These are phyloP conservation scores for Gossypium davidsonii DNA, from an alignment of 441 rosid genomes.

Conservation along the genomic window DNA sequence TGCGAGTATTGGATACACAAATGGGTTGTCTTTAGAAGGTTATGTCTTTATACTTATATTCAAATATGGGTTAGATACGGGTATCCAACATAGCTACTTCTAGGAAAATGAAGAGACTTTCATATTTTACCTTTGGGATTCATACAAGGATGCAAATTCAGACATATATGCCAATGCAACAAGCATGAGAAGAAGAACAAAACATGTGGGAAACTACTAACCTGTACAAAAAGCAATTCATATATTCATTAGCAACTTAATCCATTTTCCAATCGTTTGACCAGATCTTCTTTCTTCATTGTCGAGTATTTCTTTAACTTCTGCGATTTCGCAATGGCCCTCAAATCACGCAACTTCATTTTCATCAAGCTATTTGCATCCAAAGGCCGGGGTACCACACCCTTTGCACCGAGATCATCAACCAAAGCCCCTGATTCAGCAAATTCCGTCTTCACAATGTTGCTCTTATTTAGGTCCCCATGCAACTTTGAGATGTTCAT, in stretches of 20 bases:
- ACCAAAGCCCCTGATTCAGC: constrained; percentile 7
- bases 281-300: constrained; percentile 38
- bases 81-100: neutral
- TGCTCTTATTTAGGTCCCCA: constrained; percentile 9
- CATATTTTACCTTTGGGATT: neutral
- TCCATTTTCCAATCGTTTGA: constrained; percentile 25
- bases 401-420: constrained; percentile 18
- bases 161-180: neutral
- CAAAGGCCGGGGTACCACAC: constrained; percentile 9
- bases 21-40: neutral
- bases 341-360: constrained; percentile 36
- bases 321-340: constrained; percentile 35
- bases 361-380: constrained; percentile 25
- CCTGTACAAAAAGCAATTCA: constrained; percentile 17
- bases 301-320: constrained; percentile 36
- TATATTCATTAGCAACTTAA: constrained; percentile 21
- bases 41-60: neutral
- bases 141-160: constrained; percentile 8
- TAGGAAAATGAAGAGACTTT: neutral
- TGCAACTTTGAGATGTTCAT: constrained; percentile 19
- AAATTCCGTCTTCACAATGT: constrained; percentile 15
- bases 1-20: too few relatives aligned
- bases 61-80: neutral
- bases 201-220: constrained; percentile 18
- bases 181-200: neutral